Conservation (phyloP, 345 rosid species). For the Salix purpurea region DNA sequence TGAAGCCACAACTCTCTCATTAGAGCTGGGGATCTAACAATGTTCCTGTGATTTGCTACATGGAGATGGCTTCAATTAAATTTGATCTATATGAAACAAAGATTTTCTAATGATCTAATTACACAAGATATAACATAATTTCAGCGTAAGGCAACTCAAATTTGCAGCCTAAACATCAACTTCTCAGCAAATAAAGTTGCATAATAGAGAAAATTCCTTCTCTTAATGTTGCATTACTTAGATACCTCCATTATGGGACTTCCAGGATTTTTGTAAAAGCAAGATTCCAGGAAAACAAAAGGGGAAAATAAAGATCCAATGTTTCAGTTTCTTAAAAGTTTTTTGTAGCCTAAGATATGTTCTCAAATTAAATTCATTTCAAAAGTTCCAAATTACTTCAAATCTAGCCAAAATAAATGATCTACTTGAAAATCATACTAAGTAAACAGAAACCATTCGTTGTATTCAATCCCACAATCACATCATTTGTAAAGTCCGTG, state of each 20-base stretch:
- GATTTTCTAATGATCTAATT: not conserved
- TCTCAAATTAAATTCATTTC: not conserved
- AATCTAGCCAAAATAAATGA: not conserved
- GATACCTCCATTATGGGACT: not conserved
- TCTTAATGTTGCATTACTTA: not conserved
- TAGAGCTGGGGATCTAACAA: constrained; percentile 79
- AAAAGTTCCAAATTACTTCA: not conserved
- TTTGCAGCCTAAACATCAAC: not conserved
- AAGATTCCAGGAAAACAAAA: not conserved
- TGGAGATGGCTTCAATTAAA: constrained; percentile 26
- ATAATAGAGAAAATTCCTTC: not conserved
- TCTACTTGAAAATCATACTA: not conserved
- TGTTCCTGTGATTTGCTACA: constrained; percentile 97
- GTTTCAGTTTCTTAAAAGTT: not conserved
- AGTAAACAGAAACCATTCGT: not conserved
- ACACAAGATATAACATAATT: not conserved
- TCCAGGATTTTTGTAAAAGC: not conserved
- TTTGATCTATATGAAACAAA: not conserved
- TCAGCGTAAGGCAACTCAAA: not conserved
- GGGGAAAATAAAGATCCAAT: no score
- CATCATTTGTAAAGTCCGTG: constrained; percentile 3
- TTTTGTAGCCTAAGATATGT: not conserved
- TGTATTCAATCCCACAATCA: not conserved
- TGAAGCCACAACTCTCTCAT: constrained; percentile 99
- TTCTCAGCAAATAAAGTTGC: not conserved